phyloP scores from a whole-genome alignment of 1,284 basidiomycete species.

The Apiotrichum domesticum region DNA sequence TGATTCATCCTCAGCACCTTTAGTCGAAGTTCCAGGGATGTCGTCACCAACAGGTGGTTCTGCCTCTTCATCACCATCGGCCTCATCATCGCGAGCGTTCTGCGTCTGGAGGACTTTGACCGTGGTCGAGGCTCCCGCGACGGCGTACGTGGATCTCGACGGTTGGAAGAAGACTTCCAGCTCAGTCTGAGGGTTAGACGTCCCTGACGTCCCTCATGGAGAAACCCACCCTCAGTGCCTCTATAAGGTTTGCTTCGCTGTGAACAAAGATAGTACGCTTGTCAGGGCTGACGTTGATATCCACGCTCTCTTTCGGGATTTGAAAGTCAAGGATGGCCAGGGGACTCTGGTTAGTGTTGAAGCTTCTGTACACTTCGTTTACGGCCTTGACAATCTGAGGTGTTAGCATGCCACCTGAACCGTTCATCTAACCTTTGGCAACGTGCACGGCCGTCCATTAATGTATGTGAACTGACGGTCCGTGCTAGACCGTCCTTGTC shows the following conservation, averaged over 20 bases:
- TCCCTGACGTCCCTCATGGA: no score
- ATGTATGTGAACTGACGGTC: conserved; percentile 93
- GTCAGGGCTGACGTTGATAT: conserved; percentile 95
- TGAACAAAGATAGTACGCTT: conserved; percentile 92
- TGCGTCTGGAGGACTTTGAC: conserved; percentile 13
- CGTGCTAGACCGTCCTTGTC: conserved; percentile 62
- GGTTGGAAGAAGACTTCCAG: conserved; percentile 63
- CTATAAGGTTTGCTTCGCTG: conserved; percentile 74
- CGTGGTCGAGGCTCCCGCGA: conserved; percentile 48
- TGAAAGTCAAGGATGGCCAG: conserved; percentile 78
- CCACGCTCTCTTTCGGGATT: conserved; percentile 74
- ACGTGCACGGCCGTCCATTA: conserved; percentile 83
- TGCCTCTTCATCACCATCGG: not conserved
- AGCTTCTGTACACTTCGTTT: conserved; percentile 82
- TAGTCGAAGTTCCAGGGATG: not conserved
- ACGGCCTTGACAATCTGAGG: conserved; percentile 70
- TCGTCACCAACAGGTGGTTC: not conserved
- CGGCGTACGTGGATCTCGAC: conserved; percentile 61
- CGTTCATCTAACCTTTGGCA: conserved; percentile 56
- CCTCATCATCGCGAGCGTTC: no score
- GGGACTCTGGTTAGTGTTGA: conserved; percentile 73
- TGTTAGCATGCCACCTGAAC: not conserved
- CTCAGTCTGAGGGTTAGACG: conserved; percentile 45
- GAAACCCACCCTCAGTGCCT: conserved; percentile 63
- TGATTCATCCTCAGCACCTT: not conserved